phyloP scores from a whole-genome alignment of 2,329 filamentous ascomycete species.

The Aschersonia sp. region DNA sequence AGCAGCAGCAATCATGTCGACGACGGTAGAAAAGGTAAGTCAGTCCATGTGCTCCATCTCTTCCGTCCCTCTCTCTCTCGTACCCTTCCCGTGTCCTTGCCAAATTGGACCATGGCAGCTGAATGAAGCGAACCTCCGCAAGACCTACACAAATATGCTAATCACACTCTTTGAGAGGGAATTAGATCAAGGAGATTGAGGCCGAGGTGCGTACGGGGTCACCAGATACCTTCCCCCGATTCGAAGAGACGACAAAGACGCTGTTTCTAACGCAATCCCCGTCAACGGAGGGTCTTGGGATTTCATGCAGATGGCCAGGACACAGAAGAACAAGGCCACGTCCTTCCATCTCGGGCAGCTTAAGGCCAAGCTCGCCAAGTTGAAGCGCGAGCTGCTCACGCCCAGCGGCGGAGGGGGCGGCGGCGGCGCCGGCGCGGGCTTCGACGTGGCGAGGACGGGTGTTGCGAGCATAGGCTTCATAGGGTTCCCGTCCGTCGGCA shows the following conservation, averaged over 20 bases:
- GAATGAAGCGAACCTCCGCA: background rate
- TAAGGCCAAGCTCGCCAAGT: conserved; percentile 95
- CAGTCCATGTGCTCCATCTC: background rate
- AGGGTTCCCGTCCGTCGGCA: conserved; percentile 94
- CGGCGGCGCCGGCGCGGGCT: conserved; percentile 63
- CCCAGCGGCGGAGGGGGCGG: conserved; percentile 65
- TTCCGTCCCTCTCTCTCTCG: background rate
- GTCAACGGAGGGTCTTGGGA: background rate
- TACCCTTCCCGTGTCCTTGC: too few species aligned
- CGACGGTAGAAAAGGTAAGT: conserved; percentile 82
- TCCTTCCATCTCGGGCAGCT: conserved; percentile 89
- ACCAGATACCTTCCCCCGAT: background rate
- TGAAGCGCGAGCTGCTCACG: conserved; percentile 89
- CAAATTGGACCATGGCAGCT: too few species aligned
- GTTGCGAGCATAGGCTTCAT: conserved; percentile 96
- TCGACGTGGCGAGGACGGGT: conserved; percentile 95
- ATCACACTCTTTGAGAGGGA: conserved; percentile 1
- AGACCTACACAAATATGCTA: background rate
- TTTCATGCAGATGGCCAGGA: conserved; percentile 64
- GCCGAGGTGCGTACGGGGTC: conserved; percentile 52
- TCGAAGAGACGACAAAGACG: too few species aligned
- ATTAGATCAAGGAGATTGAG: conserved; percentile 91
- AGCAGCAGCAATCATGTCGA: conserved; percentile 58
- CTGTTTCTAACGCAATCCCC: background rate
- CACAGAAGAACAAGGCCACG: conserved; percentile 94